Evolutionary conservation across 164 flowering plant genomes (phyloP).

Genomic region (Dillenia suffruticosa): DNA sequence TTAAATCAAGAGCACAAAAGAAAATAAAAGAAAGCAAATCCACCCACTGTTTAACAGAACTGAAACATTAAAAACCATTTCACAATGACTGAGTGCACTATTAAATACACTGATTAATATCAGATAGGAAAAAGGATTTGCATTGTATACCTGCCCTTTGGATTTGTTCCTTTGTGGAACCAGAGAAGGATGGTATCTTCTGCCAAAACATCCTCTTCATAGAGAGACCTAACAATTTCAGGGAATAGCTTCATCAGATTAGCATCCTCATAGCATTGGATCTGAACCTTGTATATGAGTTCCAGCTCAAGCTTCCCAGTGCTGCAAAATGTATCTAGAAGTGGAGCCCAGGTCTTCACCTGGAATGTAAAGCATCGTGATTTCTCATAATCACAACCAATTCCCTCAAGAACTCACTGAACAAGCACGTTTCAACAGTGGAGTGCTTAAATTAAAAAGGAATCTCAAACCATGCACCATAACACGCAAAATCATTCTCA

Average conservation of each 20-base stretch:
- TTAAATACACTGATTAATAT: neutral
- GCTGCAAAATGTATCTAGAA: constrained; percentile 79
- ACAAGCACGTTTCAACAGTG: too few relatives aligned
- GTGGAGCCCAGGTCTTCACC: constrained; percentile 93
- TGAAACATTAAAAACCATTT: neutral
- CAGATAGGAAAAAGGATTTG: neutral
- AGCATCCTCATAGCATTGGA: constrained; percentile 96
- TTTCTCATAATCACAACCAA: too few relatives aligned
- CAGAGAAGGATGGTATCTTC: constrained; percentile 95
- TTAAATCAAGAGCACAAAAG: too few relatives aligned
- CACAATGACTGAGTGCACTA: neutral
- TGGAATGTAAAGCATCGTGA: constrained; percentile 13
- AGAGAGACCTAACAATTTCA: constrained; percentile 83
- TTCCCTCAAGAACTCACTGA: too few relatives aligned
- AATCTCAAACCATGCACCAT: too few relatives aligned
- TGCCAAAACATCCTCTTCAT: constrained; percentile 94
- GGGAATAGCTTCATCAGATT: constrained; percentile 97
- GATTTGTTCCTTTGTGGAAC: constrained; percentile 91
- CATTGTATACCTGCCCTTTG: constrained; percentile 85
- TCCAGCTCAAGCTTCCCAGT: constrained; percentile 92
- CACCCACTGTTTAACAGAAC: neutral
- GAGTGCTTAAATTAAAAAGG: too few relatives aligned
- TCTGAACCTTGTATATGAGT: constrained; percentile 93
- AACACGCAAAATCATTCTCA: too few relatives aligned
- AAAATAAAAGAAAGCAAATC: neutral